Evolutionary conservation across 345 rosid species (phyloP), one percentile per base, ranked within the genome.

Genomic region (Euphorbia pulcherrima): DNA sequence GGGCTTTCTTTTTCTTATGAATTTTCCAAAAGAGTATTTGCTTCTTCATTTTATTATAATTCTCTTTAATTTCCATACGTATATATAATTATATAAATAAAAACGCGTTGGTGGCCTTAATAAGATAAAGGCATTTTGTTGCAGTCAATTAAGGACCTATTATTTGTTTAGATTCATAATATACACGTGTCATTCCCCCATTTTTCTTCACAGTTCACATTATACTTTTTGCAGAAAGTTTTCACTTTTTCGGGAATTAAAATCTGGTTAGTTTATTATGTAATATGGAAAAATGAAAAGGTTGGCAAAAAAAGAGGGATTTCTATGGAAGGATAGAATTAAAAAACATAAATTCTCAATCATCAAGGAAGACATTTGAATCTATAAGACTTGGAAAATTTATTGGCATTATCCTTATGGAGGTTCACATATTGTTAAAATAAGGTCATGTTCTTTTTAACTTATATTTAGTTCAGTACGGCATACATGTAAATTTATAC

Each of bases 21-120:
- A 33, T 21, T 21, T 53, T n/a, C n/a, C 6, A 13, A 17, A 17
- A 54, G 24, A 8, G 10, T 10, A 10, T 53, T 16, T 16, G 5
- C 2, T 12, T 30, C 21, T 59, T n/a, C n/a, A n/a, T n/a, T n/a
- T 33, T 5, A 17, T 33, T 17, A 8, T 59, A 8, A 23, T 18
- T 30, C 37, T 7, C n/a, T n/a, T n/a, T n/a, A n/a, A n/a, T n/a
- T n/a, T n/a, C n/a, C n/a, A n/a, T n/a, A n/a, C n/a, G n/a, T n/a
- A n/a, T n/a, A n/a, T n/a, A n/a, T n/a, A 33, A 33, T 33, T 7
- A 33, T 2, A 33, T 33, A 33, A 33, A 33, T 17, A 61, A 0
- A 60, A 61, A 61, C 65, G 51, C 51, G 65, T 61, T 21, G 65
- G 50, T 58, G 28, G 40, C 44, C 12, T 6, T 12, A 39, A 39